Evolutionary conservation across 2,329 filamentous ascomycete species (phyloP).

Genomic region (Scortechinia acanthostroma): DNA sequence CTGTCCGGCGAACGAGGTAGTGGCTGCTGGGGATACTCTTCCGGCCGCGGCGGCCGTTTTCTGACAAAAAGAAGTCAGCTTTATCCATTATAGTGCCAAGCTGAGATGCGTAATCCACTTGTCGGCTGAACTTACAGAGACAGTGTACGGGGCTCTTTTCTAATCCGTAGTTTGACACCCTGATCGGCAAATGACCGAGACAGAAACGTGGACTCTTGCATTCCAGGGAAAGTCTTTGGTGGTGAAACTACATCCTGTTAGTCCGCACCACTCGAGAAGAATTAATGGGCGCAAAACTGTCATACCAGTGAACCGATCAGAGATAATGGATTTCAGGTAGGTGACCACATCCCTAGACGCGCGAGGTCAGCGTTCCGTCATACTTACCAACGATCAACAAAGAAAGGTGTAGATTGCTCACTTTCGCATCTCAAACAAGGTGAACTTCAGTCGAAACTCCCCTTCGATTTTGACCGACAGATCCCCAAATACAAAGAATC

Average conservation of each 20-base stretch:
- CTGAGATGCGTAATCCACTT: too few species aligned
- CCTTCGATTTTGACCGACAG: conserved; percentile 73
- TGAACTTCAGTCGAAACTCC: conserved; percentile 68
- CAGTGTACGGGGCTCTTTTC: conserved; percentile 70
- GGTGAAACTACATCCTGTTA: conserved; percentile 9
- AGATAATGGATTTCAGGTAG: conserved; percentile 32
- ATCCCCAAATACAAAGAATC: conserved; percentile 87
- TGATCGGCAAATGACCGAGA: conserved; percentile 81
- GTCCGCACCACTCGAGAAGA: background rate
- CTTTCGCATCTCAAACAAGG: conserved; percentile 63
- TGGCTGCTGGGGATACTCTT: conserved; percentile 21
- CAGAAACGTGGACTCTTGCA: conserved; percentile 74
- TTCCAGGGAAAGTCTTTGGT: conserved; percentile 69
- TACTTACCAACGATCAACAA: conserved; percentile 18
- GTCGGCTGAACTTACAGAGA: background rate
- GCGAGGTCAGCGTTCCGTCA: conserved; percentile 14
- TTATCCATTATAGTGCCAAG: too few species aligned
- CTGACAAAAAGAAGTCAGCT: too few species aligned
- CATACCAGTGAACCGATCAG: conserved; percentile 61
- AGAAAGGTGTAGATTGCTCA: conserved; percentile 15
- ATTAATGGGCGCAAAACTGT: conserved; percentile 5
- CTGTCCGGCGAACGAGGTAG: background rate
- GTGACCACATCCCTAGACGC: conserved; percentile 15
- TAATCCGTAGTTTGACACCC: conserved; percentile 73
- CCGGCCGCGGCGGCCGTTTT: conserved; percentile 25